A percentile compares a stretch with the other conserved stretches of the same genome.
These are phyloP conservation scores for Tuber aestivum DNA, from an alignment of 495 filamentous ascomycete species.

Conservation along the genomic window DNA sequence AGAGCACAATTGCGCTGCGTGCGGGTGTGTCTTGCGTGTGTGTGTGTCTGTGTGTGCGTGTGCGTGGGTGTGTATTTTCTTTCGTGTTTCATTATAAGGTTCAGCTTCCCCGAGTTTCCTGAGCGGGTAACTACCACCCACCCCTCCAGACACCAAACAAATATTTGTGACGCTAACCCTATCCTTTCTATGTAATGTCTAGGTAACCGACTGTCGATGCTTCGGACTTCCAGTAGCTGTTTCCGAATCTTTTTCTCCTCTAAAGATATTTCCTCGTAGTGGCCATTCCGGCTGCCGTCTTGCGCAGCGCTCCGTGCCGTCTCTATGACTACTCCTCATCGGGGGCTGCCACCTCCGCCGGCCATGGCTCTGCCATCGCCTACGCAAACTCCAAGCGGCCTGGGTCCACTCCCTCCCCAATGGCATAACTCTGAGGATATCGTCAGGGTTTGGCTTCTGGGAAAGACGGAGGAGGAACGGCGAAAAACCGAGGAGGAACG, in stretches of 20 bases:
- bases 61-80: slow-evolving; percentile 27
- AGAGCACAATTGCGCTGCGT: slow-evolving; percentile 25
- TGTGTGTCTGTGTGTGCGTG: slow-evolving; percentile 29
- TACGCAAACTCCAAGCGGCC: slow-evolving; percentile 47
- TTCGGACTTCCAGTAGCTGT: slow-evolving; percentile 37
- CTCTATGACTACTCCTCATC: slow-evolving; percentile 66
- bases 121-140: slow-evolving; percentile 31
- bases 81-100: slow-evolving; percentile 32
- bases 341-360: slow-evolving; percentile 67
- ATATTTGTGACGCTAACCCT: slow-evolving; percentile 38
- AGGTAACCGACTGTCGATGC: slow-evolving; percentile 39
- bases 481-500: too few relatives aligned
- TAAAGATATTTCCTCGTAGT: slow-evolving; percentile 30
- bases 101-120: slow-evolving; percentile 34
- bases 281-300: slow-evolving; percentile 28
- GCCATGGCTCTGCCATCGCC: slow-evolving; percentile 59
- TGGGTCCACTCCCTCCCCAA: slow-evolving; percentile 62
- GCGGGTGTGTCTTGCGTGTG: slow-evolving; percentile 21
- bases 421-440: slow-evolving; percentile 73
- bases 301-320: slow-evolving; percentile 25
- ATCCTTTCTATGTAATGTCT: slow-evolving; percentile 38
- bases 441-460: slow-evolving; percentile 73
- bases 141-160: slow-evolving; percentile 30
- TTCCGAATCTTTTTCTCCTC: slow-evolving; percentile 34
- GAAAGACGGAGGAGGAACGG: slow-evolving; percentile 83